Base-by-base conservation (phyloP, 192 early-diverging fungal genomes). In the Coemansia sp. region DNA sequence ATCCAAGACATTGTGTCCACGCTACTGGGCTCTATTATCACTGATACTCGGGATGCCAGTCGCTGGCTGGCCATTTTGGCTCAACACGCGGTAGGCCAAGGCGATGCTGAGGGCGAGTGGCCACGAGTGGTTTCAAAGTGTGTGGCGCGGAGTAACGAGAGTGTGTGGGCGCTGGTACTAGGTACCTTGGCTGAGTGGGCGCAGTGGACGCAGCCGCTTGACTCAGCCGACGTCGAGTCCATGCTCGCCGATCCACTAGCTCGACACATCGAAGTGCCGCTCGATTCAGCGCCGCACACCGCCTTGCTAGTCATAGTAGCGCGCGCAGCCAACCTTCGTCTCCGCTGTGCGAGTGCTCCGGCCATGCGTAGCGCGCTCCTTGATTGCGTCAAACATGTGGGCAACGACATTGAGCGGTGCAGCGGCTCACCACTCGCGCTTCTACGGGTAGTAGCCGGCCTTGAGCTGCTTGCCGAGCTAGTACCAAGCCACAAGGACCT, bases 401-500 rank as follows among this genome's bases (percentile, higher is more conserved):
- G 8, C 5, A 57, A 52, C 16, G 26, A 50, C 2, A 49, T 57
- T 28, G 67, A 57, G 13, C 30, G 62, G 21, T 28, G 44, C 43
- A 32, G 32, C 30, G 47, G 64, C 39, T 43, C 43, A 6, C 9
- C 46, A 2, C 26, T 37, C 9, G 66, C 37, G 28, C 35, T 42
- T 0, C 13, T 63, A 19, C 62, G 61, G 3, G 21, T 73, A 16
- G 55, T 73, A 1, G 69, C 65, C 0, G 65, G 47, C 17, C 57
- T 84, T 33, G 82, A 84, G 76, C 52, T 84, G 30, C 57, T 76
- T 6, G 62, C 67, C 11, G 76, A 78, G 74, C 73, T 84, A 28
- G 38, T 84, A 35, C 82, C 82, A 0, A 39, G 52, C 3, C 19
- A 49, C 2, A 35, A 66, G 10, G 52, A 10, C 4, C 26, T 55